These are phyloP conservation scores for Pelargonium cotyledonis DNA, from an alignment of 441 rosid genomes.

Conservation along the genomic window DNA sequence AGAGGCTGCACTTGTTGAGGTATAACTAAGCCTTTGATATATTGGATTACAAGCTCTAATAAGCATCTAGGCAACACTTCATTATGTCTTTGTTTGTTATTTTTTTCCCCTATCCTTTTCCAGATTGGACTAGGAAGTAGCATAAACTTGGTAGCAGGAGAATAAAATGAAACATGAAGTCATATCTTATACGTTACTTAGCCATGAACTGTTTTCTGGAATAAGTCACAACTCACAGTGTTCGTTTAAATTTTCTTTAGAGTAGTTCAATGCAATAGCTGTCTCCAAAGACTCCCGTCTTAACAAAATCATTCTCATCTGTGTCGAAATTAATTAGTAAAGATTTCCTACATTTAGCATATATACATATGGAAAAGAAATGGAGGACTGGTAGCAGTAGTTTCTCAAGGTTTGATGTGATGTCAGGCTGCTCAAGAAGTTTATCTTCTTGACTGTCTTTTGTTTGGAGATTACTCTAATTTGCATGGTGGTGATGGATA, in stretches of 20 bases:
- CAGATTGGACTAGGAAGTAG: not conserved
- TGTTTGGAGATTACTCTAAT: no score
- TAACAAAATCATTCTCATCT: not conserved
- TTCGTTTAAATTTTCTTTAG: not conserved
- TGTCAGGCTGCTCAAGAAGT: not conserved
- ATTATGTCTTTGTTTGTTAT: not conserved
- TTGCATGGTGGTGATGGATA: no score
- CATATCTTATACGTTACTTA: not conserved
- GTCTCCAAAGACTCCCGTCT: not conserved
- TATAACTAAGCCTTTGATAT: constrained; percentile 17
- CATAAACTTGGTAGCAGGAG: not conserved
- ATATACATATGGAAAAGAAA: not conserved
- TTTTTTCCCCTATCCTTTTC: not conserved
- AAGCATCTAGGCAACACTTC: not conserved
- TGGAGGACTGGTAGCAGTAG: not conserved
- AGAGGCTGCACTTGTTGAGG: constrained; percentile 87
- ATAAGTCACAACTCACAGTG: not conserved
- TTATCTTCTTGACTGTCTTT: not conserved
- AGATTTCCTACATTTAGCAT: not conserved
- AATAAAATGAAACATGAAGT: not conserved
- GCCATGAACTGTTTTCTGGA: not conserved
- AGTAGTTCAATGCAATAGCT: not conserved
- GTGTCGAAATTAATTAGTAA: not conserved
- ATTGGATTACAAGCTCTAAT: not conserved
- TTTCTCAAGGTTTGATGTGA: not conserved